Evolutionary conservation across 1,139 yeast genomes (phyloP), one percentile per base, ranked within the genome.

Genomic region (Saccharomycopsis phalli): DNA sequence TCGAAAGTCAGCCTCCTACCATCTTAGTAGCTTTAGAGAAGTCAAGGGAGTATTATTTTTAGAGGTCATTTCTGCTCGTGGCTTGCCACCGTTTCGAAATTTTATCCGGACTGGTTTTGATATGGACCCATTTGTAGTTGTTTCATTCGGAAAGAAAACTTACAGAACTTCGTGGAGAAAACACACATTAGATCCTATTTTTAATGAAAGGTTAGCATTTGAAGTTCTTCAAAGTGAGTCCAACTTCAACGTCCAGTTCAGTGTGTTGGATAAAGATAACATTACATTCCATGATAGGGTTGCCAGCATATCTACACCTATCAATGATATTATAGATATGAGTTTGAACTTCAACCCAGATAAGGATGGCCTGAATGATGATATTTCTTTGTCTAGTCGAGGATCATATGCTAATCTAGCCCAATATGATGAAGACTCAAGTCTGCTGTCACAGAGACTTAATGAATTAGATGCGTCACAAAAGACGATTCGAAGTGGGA

Each of bases 91-190:
- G 0, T 64, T 75, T 35, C 68, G 63, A 43, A 76, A 73, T 50
- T 62, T 74, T 26, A 68, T 80, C 1, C 66, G 88, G 17, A 74
- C 87, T 17, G 79, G 91, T 0, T 91, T 81, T 53, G 95, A 87
- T 57, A 84, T 91, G 94, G 98, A 91, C 54, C 97, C 98, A 0
- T 91, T 88, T 61, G 94, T 88, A 4, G 91, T 88, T 14, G 79
- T 84, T 1, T 79, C 95, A 0, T 86, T 88, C 58, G 96, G 96
- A 10, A 81, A 83, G 53, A 81, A 81, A 49, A 86, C 93, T 0
- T 88, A 76, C 57, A 72, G 94, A 50, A 87, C 96, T 0, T 80
- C 91, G 19, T 81, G 87, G 77, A 74, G 79, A 51, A 73, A 86
- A 22, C 97, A 88, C 55, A 81, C 84, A 1, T 60, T 86, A 40